phyloP scores from a whole-genome alignment of 306 rosid genomes.

The peach (Prunus persica) region Prunus_persica_NCBIv2 NC_034013.1:11820501-11821000 shows the following conservation, averaged over 20 bases:
- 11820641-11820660: background rate
- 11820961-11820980: background rate
- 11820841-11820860: background rate
- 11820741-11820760: slow-evolving; percentile 7
- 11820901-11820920: background rate
- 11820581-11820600: slow-evolving; percentile 36
- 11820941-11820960: background rate
- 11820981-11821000: slow-evolving; percentile 11
- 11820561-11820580: slow-evolving; percentile 12
- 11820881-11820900: slow-evolving; percentile 3
- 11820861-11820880: background rate
- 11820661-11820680: background rate
- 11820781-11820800: background rate
- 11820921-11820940: background rate
- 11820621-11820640: slow-evolving; percentile 7
- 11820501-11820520: slow-evolving; percentile 38
- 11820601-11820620: slow-evolving; percentile 24
- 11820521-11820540: slow-evolving; percentile 28
- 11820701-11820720: slow-evolving; percentile 6
- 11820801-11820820: background rate
- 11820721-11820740: background rate
- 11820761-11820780: background rate
- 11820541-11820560: slow-evolving; percentile 9
- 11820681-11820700: background rate
- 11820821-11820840: background rate